Evolutionary conservation across 805 yeast species (phyloP).

Genomic region (Yamadazyma kitorensis): DNA sequence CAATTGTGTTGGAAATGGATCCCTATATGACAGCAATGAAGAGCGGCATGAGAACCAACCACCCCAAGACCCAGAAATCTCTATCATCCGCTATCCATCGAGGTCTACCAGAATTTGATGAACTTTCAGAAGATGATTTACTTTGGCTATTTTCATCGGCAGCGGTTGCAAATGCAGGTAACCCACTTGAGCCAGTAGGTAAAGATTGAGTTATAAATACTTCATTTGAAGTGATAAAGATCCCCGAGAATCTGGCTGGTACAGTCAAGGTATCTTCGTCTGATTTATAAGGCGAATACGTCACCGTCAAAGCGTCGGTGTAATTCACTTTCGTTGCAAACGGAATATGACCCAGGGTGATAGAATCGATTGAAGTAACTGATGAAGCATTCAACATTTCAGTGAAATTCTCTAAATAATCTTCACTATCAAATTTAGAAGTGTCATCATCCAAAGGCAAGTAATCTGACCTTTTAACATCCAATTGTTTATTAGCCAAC

Average conservation of each 20-base stretch:
- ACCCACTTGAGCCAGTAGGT: not conserved
- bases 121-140: too few species aligned
- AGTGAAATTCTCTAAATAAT: not conserved
- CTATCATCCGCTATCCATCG: too few species aligned
- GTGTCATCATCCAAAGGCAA: constrained; percentile 1
- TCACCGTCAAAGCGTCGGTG: constrained; percentile 4
- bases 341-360: constrained; percentile 10
- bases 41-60: too few species aligned
- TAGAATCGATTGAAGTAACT: constrained; percentile 7
- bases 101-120: too few species aligned
- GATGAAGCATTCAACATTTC: not conserved
- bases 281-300: constrained; percentile 5
- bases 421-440: constrained; percentile 1
- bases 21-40: too few species aligned
- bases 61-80: too few species aligned
- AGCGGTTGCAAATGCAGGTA: constrained; percentile 12
- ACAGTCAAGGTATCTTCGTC: constrained; percentile 6
- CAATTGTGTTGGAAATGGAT: too few species aligned
- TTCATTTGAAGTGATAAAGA: constrained; percentile 24
- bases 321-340: constrained; percentile 7
- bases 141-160: constrained; percentile 8
- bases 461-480: constrained; percentile 10
- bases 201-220: constrained; percentile 22
- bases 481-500: constrained; percentile 32
- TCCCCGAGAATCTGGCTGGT: constrained; percentile 15